phyloP scores from a whole-genome alignment of 2,329 filamentous ascomycete species.

The Niveomyces coronatus region DNA sequence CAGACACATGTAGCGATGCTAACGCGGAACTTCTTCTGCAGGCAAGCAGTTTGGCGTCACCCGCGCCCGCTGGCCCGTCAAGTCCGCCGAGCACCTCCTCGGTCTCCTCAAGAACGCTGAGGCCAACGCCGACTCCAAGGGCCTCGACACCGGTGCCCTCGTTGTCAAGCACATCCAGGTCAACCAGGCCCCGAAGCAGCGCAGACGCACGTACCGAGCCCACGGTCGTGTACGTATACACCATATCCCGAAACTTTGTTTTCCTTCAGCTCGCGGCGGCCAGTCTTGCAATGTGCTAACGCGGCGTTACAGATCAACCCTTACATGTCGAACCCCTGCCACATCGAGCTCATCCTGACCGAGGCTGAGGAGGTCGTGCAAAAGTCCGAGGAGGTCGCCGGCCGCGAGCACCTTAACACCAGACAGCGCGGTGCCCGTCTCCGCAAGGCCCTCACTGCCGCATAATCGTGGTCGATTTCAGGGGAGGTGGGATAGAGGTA shows the following conservation, averaged over 20 bases:
- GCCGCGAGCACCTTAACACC: slow-evolving; percentile 63
- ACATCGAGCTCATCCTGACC: slow-evolving; percentile 99
- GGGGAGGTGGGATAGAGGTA: slow-evolving; percentile 1
- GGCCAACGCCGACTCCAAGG: slow-evolving; percentile 94
- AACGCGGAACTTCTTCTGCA: slow-evolving; percentile 33
- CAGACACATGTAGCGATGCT: slow-evolving; percentile 14
- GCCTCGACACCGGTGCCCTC: slow-evolving; percentile 93
- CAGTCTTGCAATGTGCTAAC: too few species aligned
- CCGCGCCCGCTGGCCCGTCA: slow-evolving; percentile 97
- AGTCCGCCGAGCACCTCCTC: slow-evolving; percentile 97
- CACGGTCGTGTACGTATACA: slow-evolving; percentile 87
- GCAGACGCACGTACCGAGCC: slow-evolving; percentile 97
- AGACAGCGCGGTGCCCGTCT: slow-evolving; percentile 76
- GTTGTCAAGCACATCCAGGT: slow-evolving; percentile 99
- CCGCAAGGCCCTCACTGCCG: slow-evolving; percentile 54
- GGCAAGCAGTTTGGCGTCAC: slow-evolving; percentile 98
- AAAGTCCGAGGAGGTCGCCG: slow-evolving; percentile 79
- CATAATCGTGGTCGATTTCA: slow-evolving; percentile 32
- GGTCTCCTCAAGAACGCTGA: slow-evolving; percentile 96
- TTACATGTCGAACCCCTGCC: slow-evolving; percentile 99
- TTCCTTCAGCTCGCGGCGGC: background rate
- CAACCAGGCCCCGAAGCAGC: slow-evolving; percentile 99
- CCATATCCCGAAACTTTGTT: too few species aligned
- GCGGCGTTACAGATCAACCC: slow-evolving; percentile 99
- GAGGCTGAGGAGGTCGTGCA: slow-evolving; percentile 93